A percentile compares a stretch with the other conserved stretches of the same genome.
These are phyloP conservation scores for Fusarium sp. DNA, from an alignment of 2,329 filamentous ascomycete genomes.

Conservation along the genomic window DNA sequence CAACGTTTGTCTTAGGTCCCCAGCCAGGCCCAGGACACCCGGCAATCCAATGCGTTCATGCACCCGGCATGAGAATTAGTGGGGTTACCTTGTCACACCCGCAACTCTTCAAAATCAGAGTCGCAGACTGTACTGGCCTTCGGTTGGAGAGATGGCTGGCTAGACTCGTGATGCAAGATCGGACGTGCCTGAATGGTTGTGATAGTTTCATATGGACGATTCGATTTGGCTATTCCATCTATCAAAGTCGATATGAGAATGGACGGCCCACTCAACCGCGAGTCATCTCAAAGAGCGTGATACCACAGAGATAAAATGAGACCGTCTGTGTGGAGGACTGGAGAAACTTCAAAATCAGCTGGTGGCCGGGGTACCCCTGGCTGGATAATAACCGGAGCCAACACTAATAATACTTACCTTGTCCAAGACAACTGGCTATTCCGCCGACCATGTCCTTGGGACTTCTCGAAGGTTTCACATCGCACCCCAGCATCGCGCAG, in stretches of 20 bases:
- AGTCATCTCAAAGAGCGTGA: conserved; percentile 36
- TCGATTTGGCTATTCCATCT: not conserved
- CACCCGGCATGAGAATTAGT: conserved; percentile 24
- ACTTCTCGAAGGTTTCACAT: conserved; percentile 46
- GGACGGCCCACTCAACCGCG: conserved; percentile 36
- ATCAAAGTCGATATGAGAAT: conserved; percentile 7
- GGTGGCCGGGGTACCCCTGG: conserved; percentile 28
- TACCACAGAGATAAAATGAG: conserved; percentile 29
- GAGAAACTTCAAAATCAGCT: conserved; percentile 39
- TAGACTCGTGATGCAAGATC: conserved; percentile 25
- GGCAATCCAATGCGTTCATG: conserved; percentile 38
- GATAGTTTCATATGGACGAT: not conserved
- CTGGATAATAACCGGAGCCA: conserved; percentile 15
- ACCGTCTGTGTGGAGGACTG: conserved; percentile 27
- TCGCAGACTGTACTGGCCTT: not conserved
- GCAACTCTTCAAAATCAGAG: conserved; percentile 10
- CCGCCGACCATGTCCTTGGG: conserved; percentile 46
- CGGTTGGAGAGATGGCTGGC: conserved; percentile 8
- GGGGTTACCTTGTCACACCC: conserved; percentile 22
- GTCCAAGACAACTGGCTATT: conserved; percentile 35
- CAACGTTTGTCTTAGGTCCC: conserved; percentile 15
- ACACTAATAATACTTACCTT: conserved; percentile 34
- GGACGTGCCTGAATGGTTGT: conserved; percentile 15
- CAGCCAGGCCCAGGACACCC: conserved; percentile 18
- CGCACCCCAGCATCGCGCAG: conserved; percentile 39